Evolutionary conservation across 129 eudicot genomes (phyloP), one percentile per base, ranked within the genome.

Genomic region (Kitagawia praeruptora): DNA sequence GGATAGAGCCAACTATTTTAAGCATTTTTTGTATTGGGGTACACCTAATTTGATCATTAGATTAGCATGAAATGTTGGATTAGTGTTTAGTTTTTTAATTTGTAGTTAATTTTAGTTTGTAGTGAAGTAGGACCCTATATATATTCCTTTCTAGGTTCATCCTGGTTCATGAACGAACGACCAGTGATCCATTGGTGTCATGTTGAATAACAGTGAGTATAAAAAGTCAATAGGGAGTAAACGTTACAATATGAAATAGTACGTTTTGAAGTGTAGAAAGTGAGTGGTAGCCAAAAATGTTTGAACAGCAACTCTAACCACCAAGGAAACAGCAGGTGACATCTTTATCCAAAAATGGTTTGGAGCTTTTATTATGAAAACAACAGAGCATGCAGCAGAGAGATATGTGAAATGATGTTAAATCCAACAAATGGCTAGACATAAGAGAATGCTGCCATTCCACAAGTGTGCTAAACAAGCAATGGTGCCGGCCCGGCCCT

Each of bases 381-480:
- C 78, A 84, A 84, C 80, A 82, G 84, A 74, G 78, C 87, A 88
- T 80, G 78, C 75, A 69, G 48, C 77, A 41, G 83, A 67, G 70
- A 73, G 67, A 79, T 77, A 83, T 77, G 83, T 86, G 84, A 76
- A 80, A 79, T 77, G 84, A 83, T 80, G 83, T 75, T 7, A 67
- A 10, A 10, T 66, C 40, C 31, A 66, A 66, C 28, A 56, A n/a
- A n/a, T 61, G 69, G 69, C 12, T 25, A 61, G 69, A 61, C 69
- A 61, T 61, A 0, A 10, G 34, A 25, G 69, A 28, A 61, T 61
- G 69, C 37, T 61, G 69, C 37, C 25, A 2, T 2, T 25, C 69
- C 25, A 61, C 69, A 61, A 78, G 87, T 82, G 96, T 86, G 85
- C 73, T 84, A 88, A 84, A 82, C 96, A 90, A 90, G 90, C 89